Percentiles rank a stretch among this genome's conserved stretches.
Evolutionary conservation across 2,329 filamentous ascomycete genomes (phyloP).

Genomic region (Colletotrichum sp.): DNA sequence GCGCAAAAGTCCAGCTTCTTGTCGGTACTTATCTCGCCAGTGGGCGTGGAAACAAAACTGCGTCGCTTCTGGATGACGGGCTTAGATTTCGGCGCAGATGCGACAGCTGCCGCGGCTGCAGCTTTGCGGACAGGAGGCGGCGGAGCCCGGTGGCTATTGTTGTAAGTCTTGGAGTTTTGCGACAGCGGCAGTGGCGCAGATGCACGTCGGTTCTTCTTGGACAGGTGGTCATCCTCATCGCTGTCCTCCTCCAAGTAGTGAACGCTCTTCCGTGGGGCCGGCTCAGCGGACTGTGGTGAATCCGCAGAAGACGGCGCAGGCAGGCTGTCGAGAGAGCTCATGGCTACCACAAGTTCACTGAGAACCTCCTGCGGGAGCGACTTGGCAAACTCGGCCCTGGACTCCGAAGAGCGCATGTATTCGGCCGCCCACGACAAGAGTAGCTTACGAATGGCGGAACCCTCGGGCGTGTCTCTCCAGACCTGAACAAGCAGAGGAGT

Average conservation of each 20-base stretch:
- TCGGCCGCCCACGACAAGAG: constrained; percentile 67
- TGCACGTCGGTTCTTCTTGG: constrained; percentile 49
- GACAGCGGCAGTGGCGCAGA: constrained; percentile 34
- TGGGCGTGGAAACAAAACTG: constrained; percentile 30
- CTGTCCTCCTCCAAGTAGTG: constrained; percentile 52
- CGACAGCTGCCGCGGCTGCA: constrained; percentile 3
- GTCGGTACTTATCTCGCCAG: constrained; percentile 17
- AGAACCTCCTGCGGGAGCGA: constrained; percentile 67
- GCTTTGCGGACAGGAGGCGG: constrained; percentile 31
- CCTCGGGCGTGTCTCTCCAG: constrained; percentile 66
- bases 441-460: constrained; percentile 62
- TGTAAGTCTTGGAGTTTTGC: not conserved
- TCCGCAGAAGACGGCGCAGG: constrained; percentile 29
- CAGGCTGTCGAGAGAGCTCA: constrained; percentile 58
- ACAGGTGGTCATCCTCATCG: constrained; percentile 39
- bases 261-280: constrained; percentile 47
- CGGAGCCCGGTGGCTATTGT: not conserved
- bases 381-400: constrained; percentile 62
- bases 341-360: constrained; percentile 65
- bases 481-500: constrained; percentile 64
- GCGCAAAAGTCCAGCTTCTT: constrained; percentile 62
- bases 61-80: constrained; percentile 35
- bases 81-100: constrained; percentile 35
- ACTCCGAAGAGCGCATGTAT: constrained; percentile 64
- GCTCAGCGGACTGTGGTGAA: constrained; percentile 23